phyloP scores from a whole-genome alignment of 129 eudicot genomes.

The Arctium lappa region DNA sequence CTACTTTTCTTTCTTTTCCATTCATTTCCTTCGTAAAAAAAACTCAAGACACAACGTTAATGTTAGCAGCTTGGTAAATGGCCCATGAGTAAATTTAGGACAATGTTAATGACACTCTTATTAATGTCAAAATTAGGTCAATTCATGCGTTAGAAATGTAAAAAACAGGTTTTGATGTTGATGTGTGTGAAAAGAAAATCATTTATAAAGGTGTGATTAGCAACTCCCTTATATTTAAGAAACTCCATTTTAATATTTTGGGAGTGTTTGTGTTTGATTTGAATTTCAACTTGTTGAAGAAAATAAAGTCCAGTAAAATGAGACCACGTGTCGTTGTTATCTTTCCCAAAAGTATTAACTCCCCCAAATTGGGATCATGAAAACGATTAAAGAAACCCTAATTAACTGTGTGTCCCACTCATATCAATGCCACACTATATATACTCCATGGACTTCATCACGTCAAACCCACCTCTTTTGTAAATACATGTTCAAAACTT shows the following conservation, averaged over 20 bases:
- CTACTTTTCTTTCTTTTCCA: too few relatives aligned
- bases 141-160: too few relatives aligned
- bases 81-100: too few relatives aligned
- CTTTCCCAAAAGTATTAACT: neutral
- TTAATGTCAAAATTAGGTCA: too few relatives aligned
- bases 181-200: too few relatives aligned
- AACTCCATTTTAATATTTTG: neutral
- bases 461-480: constrained; percentile 27
- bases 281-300: neutral
- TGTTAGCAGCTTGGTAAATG: too few relatives aligned
- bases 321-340: neutral
- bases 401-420: constrained; percentile 21
- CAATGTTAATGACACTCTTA: too few relatives aligned
- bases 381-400: constrained; percentile 21
- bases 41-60: too few relatives aligned
- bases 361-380: constrained; percentile 22
- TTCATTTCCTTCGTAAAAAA: too few relatives aligned
- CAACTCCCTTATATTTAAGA: too few relatives aligned
- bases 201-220: too few relatives aligned
- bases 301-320: neutral
- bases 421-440: constrained; percentile 25
- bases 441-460: constrained; percentile 20
- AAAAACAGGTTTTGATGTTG: too few relatives aligned
- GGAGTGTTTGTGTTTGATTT: neutral
- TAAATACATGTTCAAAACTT: neutral